A percentile compares a stretch with the other conserved stretches of the same genome.
phyloP scores from a whole-genome alignment of 2,329 filamentous ascomycete species.

The Calcarisporium arbuscula region DNA sequence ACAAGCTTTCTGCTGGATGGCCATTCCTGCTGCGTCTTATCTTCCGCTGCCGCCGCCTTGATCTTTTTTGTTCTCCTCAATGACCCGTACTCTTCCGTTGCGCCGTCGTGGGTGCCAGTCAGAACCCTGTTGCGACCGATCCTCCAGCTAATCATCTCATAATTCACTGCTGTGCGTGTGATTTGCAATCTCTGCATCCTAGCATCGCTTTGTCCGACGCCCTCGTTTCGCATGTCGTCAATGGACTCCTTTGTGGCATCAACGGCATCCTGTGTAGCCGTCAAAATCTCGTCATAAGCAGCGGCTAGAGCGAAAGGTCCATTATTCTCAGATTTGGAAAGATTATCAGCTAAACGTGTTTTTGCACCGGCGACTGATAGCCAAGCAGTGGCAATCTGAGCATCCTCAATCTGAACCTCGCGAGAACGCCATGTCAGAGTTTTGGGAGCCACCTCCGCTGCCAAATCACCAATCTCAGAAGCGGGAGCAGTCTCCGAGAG shows the following conservation, averaged over 20 bases:
- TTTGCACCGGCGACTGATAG: slow-evolving; percentile 58
- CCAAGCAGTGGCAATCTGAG: slow-evolving; percentile 80
- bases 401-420: slow-evolving; percentile 85
- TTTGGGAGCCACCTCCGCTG: slow-evolving; percentile 54
- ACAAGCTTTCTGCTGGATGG: slow-evolving; percentile 69
- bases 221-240: slow-evolving; percentile 80
- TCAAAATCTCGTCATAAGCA: slow-evolving; percentile 86
- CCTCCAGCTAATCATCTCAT: slow-evolving; percentile 89
- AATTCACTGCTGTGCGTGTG: slow-evolving; percentile 88
- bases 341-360: slow-evolving; percentile 38
- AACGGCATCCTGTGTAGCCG: slow-evolving; percentile 85
- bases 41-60: slow-evolving; percentile 19
- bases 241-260: slow-evolving; percentile 92
- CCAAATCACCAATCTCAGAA: slow-evolving; percentile 42
- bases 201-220: slow-evolving; percentile 73
- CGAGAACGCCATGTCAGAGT: slow-evolving; percentile 81
- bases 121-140: slow-evolving; percentile 88
- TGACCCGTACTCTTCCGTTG: slow-evolving; percentile 45
- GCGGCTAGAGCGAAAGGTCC: slow-evolving; percentile 65
- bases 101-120: slow-evolving; percentile 75
- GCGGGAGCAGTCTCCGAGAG: slow-evolving; percentile 49
- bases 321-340: slow-evolving; percentile 36
- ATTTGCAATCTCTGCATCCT: slow-evolving; percentile 91
- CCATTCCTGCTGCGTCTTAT: slow-evolving; percentile 50
- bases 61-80: slow-evolving; percentile 47